Evolutionary conservation across 2,329 filamentous ascomycete genomes (phyloP), one percentile per base, ranked within the genome.

Genomic region (Trichoderma semiorbis): DNA sequence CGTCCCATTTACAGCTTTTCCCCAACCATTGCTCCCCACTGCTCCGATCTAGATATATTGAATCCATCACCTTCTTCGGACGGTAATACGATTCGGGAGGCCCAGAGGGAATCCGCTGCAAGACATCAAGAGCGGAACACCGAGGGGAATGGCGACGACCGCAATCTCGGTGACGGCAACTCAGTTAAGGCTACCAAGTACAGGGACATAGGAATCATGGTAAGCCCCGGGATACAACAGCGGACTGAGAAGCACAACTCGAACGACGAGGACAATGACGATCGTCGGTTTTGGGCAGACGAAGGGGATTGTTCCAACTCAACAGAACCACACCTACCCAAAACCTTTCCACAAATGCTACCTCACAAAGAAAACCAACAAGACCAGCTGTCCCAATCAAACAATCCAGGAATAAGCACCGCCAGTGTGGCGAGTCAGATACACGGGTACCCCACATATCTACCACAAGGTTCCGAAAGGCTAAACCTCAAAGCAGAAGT

Each of bases 131-230:
- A 7, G 4, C 28, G 12, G 30, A 16, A 26, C 2, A 16, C 14
- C 26, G 26, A 10, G 10, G 30, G 3, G 21, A 69, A 53, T 10
- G 18, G 39, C 14, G 28, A 30, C 28, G 24, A 69, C 16, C 5
- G 7, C 28, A 18, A 26, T 3, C 28, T n/a, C 4, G 2, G 16
- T 36, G 18, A 21, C 24, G 6, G 28, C 16, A 7, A 61, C 16
- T 10, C 30, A n/a, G 10, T 21, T 12, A 18, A 36, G 5, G 6
- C 7, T 6, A 39, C 28, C n/a, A 28, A 55, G 21, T 76, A 76
- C 50, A 39, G 76, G 47, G 75, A 78, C 60, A 75, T 76, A 24
- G 73, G 74, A 2, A 63, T 73, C 7, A 75, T 76, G 72, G 74
- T 74, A 5, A 74, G 73, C 16, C 67, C 74, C 10, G 21, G 36